Percentiles rank a stretch among this genome's conserved stretches.
Conservation (phyloP, 345 rosid genomes). For the Fremontodendron californicum region DNA sequence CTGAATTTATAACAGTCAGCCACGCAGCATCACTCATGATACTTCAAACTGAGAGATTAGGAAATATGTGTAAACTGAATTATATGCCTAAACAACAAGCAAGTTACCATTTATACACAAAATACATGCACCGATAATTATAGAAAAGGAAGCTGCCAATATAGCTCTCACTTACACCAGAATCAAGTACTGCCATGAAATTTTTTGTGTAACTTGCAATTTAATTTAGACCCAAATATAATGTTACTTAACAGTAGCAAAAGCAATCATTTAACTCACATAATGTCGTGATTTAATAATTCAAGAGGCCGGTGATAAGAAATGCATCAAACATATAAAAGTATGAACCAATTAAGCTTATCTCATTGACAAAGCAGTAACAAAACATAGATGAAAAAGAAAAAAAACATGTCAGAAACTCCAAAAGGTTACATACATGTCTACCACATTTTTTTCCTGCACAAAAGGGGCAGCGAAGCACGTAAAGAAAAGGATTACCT, state of each 20-base stretch:
- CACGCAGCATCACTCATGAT: too few species aligned
- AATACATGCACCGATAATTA: background rate
- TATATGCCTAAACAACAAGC: background rate
- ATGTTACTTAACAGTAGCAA: background rate
- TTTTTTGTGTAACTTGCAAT: background rate
- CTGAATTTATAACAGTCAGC: background rate
- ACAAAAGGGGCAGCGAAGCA: conserved; percentile 14
- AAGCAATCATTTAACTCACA: background rate
- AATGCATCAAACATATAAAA: background rate
- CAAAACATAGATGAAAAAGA: conserved; percentile 1
- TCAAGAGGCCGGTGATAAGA: background rate
- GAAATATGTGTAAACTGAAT: background rate
- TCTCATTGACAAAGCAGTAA: conserved; percentile 13
- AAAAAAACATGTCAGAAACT: conserved; percentile 20
- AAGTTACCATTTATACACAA: background rate
- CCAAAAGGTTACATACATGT: conserved; percentile 25
- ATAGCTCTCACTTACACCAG: background rate
- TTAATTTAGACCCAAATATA: background rate
- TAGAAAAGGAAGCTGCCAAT: background rate
- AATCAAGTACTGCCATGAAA: background rate
- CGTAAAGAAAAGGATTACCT: conserved; percentile 6
- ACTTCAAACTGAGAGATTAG: background rate
- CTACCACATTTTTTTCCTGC: conserved; percentile 18
- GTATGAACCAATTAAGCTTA: conserved; percentile 6
- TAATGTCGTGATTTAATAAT: background rate